Percentiles rank a stretch among this genome's conserved stretches.
These are phyloP conservation scores for Bruguiera sexangula DNA, from an alignment of 345 rosid genomes.

Conservation along the genomic window DNA sequence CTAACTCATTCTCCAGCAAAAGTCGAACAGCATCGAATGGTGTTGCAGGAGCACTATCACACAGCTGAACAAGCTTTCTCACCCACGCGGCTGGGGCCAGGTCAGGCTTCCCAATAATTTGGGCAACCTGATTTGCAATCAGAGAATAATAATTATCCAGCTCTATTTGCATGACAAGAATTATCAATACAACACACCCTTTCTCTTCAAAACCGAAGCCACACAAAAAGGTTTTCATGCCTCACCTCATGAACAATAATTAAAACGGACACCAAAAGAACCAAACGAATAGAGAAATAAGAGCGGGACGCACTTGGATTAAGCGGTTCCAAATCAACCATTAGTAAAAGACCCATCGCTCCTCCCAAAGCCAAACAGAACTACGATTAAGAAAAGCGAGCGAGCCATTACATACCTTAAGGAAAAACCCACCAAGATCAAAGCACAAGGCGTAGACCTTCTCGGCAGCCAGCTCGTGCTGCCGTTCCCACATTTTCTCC, in stretches of 20 bases:
- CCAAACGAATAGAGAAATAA: no score
- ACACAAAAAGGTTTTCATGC: no score
- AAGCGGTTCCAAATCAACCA: background rate
- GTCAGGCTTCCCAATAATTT: constrained; percentile 86
- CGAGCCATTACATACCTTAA: constrained; percentile 54
- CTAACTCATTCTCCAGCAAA: constrained; percentile 68
- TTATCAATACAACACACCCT: no score
- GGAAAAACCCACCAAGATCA: constrained; percentile 96
- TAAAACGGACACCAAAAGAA: no score
- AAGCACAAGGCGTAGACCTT: constrained; percentile 76
- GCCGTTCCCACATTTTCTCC: constrained; percentile 85
- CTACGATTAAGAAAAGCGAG: background rate
- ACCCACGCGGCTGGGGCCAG: constrained; percentile 94
- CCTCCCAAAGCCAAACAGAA: background rate
- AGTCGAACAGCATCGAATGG: constrained; percentile 49
- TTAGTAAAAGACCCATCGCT: background rate
- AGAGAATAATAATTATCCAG: background rate
- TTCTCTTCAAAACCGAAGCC: no score
- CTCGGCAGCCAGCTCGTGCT: constrained; percentile 85
- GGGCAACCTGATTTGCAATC: constrained; percentile 58
- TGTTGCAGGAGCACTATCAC: constrained; percentile 86
- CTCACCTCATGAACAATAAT: no score
- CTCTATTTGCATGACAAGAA: background rate
- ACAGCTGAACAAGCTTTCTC: constrained; percentile 76
- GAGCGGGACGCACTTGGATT: no score